Conservation (phyloP, 2,329 filamentous ascomycete genomes). For the Whalleya microplaca region DNA sequence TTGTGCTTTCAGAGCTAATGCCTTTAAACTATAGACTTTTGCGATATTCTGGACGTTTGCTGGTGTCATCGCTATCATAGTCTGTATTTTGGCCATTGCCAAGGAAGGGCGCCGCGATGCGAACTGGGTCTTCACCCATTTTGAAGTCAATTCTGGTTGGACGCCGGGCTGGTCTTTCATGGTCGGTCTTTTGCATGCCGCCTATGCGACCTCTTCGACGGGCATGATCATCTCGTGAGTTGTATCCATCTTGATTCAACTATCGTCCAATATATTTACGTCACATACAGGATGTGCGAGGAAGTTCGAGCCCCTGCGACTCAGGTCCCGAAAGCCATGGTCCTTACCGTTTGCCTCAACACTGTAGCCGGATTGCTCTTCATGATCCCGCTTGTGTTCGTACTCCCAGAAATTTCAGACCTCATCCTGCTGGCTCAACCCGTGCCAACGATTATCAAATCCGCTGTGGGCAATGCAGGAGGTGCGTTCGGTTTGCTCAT, state of each 20-base stretch:
- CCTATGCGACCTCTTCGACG: constrained; percentile 74
- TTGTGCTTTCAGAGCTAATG: constrained; percentile 3
- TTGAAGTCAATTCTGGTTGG: constrained; percentile 73
- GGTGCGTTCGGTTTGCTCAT: constrained; percentile 66
- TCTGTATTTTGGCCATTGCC: constrained; percentile 66
- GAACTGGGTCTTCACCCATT: constrained; percentile 68
- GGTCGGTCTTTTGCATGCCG: constrained; percentile 72
- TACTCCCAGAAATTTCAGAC: constrained; percentile 63
- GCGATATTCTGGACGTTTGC: constrained; percentile 77
- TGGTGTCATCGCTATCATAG: constrained; percentile 67
- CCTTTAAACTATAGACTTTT: constrained; percentile 55
- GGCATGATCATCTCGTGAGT: constrained; percentile 80
- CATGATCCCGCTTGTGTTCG: constrained; percentile 70
- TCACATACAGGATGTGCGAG: constrained; percentile 66
- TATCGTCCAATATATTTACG: constrained; percentile 22
- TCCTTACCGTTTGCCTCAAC: constrained; percentile 69
- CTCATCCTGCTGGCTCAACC: constrained; percentile 63
- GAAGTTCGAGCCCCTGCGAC: constrained; percentile 68
- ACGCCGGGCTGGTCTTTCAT: constrained; percentile 72
- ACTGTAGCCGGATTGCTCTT: constrained; percentile 68
- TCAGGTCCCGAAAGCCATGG: constrained; percentile 76
- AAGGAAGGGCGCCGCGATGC: constrained; percentile 68
- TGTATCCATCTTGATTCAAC: neutral
- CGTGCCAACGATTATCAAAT: constrained; percentile 65
- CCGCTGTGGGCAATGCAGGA: constrained; percentile 62